phyloP scores from a whole-genome alignment of 148 eudicot genomes.

The Spergularia marina region DNA sequence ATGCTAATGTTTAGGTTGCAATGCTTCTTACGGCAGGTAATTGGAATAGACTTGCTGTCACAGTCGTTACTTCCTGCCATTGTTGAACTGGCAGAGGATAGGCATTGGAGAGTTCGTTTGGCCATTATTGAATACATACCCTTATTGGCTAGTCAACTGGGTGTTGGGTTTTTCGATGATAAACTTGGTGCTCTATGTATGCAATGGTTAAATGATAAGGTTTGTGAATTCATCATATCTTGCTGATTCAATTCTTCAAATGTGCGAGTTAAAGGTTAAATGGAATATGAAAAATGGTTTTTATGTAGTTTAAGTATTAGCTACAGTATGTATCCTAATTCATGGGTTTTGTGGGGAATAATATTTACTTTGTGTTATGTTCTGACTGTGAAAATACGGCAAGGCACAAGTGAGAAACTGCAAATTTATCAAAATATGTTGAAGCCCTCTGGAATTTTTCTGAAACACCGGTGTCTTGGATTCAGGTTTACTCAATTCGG shows the following conservation, averaged over 20 bases:
- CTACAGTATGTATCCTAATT: not conserved
- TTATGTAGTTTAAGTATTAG: not conserved
- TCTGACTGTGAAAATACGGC: not conserved
- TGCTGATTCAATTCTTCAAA: not conserved
- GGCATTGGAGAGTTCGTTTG: conserved; percentile 93
- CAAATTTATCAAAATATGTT: not conserved
- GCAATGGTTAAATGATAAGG: conserved; percentile 96
- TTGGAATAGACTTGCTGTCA: conserved; percentile 91
- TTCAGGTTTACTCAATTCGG: conserved; percentile 85
- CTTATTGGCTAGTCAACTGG: conserved; percentile 90
- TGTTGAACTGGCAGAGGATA: conserved; percentile 95
- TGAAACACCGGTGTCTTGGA: not conserved
- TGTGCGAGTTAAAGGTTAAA: not conserved
- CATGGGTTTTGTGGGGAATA: not conserved
- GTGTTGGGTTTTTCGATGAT: conserved; percentile 96
- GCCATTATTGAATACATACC: conserved; percentile 97
- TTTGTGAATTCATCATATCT: conserved; percentile 26
- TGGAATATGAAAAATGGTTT: not conserved
- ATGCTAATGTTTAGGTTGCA: conserved; percentile 10
- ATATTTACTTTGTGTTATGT: not conserved
- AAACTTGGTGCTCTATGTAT: conserved; percentile 93
- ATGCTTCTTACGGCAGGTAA: conserved; percentile 61
- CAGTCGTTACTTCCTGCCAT: conserved; percentile 95
- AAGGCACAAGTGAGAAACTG: not conserved
- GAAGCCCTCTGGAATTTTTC: not conserved